phyloP scores from a whole-genome alignment of 495 filamentous ascomycete species.

The Aspergillus funiculosus region DNA sequence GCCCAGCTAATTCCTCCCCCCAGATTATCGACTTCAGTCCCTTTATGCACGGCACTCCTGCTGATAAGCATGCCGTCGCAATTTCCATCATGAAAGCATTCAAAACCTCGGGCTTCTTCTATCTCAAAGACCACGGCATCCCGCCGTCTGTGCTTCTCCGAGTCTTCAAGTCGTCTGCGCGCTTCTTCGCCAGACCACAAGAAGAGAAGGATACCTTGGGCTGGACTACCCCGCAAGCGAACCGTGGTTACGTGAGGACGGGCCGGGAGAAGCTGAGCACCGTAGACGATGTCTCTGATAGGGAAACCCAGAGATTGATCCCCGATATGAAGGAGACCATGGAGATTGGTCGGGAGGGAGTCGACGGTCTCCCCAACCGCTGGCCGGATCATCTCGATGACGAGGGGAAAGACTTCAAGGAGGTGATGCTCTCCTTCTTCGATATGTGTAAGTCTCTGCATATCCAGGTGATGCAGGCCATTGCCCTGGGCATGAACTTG shows the following conservation, averaged over 20 bases:
- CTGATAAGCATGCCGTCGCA: constrained; percentile 61
- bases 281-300: constrained; percentile 50
- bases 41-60: constrained; percentile 60
- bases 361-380: constrained; percentile 62
- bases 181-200: constrained; percentile 70
- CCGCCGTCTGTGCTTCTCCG: constrained; percentile 49
- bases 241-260: constrained; percentile 69
- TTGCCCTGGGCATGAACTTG: constrained; percentile 77
- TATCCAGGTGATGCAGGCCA: constrained; percentile 75
- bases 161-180: constrained; percentile 66
- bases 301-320: constrained; percentile 52
- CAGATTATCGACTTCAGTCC: constrained; percentile 82
- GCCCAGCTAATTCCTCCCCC: too few species aligned
- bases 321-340: constrained; percentile 81
- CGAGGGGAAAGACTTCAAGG: constrained; percentile 60
- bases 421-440: constrained; percentile 68
- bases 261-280: constrained; percentile 73
- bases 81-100: constrained; percentile 71
- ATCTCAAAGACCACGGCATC: constrained; percentile 74
- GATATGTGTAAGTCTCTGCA: constrained; percentile 68
- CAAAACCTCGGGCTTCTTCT: constrained; percentile 83
- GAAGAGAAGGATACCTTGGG: constrained; percentile 62
- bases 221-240: constrained; percentile 68
- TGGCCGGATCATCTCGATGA: constrained; percentile 68
- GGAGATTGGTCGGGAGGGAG: constrained; percentile 75